Percentiles rank a stretch among this genome's conserved stretches.
Evolutionary conservation across 306 rosid species (phyloP).

Genomic region (Luffa acutangula): DNA sequence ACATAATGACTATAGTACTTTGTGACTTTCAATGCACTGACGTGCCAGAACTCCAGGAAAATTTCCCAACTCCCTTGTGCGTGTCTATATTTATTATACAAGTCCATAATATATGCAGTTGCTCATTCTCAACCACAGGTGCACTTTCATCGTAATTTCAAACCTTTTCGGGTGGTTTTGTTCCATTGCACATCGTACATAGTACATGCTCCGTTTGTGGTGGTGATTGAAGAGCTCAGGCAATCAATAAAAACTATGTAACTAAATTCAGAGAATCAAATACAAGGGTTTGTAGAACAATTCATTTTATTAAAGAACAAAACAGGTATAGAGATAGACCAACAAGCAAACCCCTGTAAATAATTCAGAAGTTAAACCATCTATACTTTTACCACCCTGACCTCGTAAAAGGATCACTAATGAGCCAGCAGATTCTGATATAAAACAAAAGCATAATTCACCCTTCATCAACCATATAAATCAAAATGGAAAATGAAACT

Average conservation of each 20-base stretch:
- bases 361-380: neutral
- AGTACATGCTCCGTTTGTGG: neutral
- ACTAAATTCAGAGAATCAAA: neutral
- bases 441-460: neutral
- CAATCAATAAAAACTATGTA: neutral
- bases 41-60: neutral
- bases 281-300: neutral
- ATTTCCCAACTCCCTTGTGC: neutral
- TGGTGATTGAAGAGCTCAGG: neutral
- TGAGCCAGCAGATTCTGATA: neutral
- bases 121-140: neutral
- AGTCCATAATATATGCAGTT: neutral
- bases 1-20: neutral
- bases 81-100: neutral
- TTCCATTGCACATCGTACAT: too few relatives aligned
- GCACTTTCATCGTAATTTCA: neutral
- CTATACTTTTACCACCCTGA: neutral
- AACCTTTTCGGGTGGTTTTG: neutral
- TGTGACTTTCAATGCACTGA: neutral
- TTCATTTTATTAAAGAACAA: neutral
- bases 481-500: constrained; percentile 19
- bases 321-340: neutral
- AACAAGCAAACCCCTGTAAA: neutral
- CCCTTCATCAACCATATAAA: neutral
- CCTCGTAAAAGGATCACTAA: neutral